Base-by-base conservation (phyloP, 1,284 basidiomycete species). In the Fomitopsis pinicola region DNA sequence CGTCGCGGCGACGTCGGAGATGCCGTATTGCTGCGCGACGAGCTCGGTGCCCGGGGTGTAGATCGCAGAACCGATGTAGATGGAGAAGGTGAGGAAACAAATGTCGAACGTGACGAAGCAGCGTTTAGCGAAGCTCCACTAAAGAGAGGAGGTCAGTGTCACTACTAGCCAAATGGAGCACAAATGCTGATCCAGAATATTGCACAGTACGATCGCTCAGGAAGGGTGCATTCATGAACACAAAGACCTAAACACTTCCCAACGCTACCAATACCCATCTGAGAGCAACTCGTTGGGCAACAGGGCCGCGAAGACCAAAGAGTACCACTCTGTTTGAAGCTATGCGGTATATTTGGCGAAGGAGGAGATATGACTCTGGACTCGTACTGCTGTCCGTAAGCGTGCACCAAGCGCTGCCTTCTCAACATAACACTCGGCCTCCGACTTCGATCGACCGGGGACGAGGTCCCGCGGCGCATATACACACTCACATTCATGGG, bases 41-140 rank as follows among this genome's bases (percentile, higher is more conserved):
- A 77, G 72, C 0, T 67, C 68, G 76, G 78, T 42, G 75, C 75
- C 44, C 76, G 81, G 63, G 76, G 84, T 44, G 80, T 77, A 76
- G 58, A 74, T 72, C 8, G 71, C 69, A 19, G 71, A 72, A 48
- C 73, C 72, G 59, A 78, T 72, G 63, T 75, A 78, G 50, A 85
- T 83, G 69, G 85, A 82, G 69, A 89, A 79, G 7, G 87, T 85
- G 59, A 88, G 77, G 3, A 86, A 62, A 60, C 82, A 83, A n/a
- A 81, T 80, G n/a, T 84, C 71, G 52, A 74, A 77, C 1, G 85
- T 87, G 14, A 88, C 73, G 60, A 65, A 65, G 55, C 52, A 65
- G 58, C 55, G 63, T 64, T 72, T 75, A 56, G 40, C 50, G 33
- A 53, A 19, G 30, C 50, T 53, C 50, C 50, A 53, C 50, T 53